Evolutionary conservation across 2,329 filamentous ascomycete genomes (phyloP), one percentile per base, ranked within the genome.

Genomic region (Penicillium sp.): DNA sequence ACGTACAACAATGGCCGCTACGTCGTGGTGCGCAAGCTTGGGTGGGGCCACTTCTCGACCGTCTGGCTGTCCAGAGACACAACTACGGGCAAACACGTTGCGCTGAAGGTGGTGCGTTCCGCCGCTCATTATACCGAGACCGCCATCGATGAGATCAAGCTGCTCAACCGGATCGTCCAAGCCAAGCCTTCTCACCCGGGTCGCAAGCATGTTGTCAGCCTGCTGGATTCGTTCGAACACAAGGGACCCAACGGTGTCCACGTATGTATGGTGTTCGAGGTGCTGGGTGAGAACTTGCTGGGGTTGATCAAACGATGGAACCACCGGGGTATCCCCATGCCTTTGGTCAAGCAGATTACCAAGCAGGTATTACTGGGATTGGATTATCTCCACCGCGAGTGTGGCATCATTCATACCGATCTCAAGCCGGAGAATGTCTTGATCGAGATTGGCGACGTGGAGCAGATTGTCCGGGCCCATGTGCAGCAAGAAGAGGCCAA

Each of bases 241-340:
- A 96, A 96, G 78, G 95, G 95, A 10, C 94, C 94, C 47, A 96
- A 99, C 74, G 95, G 95, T 53, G 91, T 92, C 56, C 95, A 99
- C 75, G 93, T 98, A 62, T 99, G 95, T 83, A 98, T 99, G 94
- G 95, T 99, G 8, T 99, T 99, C 72, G 95, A 99, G 78, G 95
- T 99, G 3, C 81, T 99, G 60, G 95, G 95, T 58, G 93, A 98
- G 84, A 98, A 98, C 75, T 80, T 98, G 66, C 82, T 98, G 57
- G 94, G 95, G 28, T 81, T 99, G 75, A 97, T 99, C 84, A 98
- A 98, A 86, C 89, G 92, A 72, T 98, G 94, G 93, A 97, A 98
- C 77, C 95, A 98, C 78, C 88, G 95, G 63, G 95, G 95, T 53
- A 98, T 99, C 61, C 95, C 95, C 47, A 96, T 97, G 89, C 87